Evolutionary conservation across 73 alveolate species (phyloP).

Genomic region (Paramecium primaurelia): DNA sequence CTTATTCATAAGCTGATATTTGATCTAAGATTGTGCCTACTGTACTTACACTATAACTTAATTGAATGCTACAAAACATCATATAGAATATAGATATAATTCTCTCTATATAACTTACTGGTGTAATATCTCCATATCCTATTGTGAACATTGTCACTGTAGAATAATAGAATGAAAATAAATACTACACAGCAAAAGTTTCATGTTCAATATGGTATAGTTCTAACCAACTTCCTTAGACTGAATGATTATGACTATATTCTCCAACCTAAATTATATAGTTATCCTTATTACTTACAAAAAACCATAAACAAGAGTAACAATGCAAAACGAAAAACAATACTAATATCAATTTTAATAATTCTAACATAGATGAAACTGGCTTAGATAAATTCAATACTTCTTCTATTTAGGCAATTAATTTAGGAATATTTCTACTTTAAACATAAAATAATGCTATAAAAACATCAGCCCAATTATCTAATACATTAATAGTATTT

Average conservation of each 20-base stretch:
- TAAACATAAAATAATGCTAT: not conserved
- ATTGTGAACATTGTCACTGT: slow-evolving; percentile 52
- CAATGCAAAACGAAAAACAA: slow-evolving; percentile 47
- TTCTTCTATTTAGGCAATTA: slow-evolving; percentile 1
- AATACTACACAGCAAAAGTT: not conserved
- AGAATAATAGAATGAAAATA: slow-evolving; percentile 36
- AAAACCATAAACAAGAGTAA: slow-evolving; percentile 50
- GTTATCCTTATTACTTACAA: not conserved
- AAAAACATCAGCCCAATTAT: not conserved
- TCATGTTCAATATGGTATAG: not conserved
- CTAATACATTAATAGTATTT: not conserved
- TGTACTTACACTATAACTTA: slow-evolving; percentile 30
- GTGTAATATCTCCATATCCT: slow-evolving; percentile 54
- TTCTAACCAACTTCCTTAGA: slow-evolving; percentile 40
- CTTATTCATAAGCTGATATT: not conserved
- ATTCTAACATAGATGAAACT: slow-evolving; percentile 5
- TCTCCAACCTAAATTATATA: slow-evolving; percentile 14
- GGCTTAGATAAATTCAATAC: slow-evolving; percentile 27
- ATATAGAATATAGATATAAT: slow-evolving; percentile 31
- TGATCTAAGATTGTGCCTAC: slow-evolving; percentile 23
- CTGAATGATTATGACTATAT: not conserved
- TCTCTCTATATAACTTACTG: slow-evolving; percentile 36
- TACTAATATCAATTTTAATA: slow-evolving; percentile 24
- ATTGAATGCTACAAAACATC: slow-evolving; percentile 48
- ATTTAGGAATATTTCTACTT: not conserved